A percentile compares a stretch with the other conserved stretches of the same genome.
These are phyloP conservation scores for Wickerhamomyces tratensis DNA, from an alignment of 805 yeast genomes.

Conservation along the genomic window DNA sequence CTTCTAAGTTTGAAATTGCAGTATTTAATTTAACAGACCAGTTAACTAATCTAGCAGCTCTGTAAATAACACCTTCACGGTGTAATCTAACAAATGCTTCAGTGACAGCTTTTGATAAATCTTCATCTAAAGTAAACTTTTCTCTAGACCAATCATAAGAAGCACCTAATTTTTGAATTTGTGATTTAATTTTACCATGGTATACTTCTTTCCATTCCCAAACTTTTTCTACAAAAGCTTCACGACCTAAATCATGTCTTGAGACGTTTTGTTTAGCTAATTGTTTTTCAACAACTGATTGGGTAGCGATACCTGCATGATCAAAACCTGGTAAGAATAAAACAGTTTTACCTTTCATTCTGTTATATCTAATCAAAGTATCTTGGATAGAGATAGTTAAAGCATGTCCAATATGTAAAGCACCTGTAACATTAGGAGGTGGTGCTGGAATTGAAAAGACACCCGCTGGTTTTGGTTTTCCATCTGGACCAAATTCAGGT, in stretches of 20 bases:
- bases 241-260: constrained; percentile 94
- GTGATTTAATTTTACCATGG: constrained; percentile 76
- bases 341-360: constrained; percentile 96
- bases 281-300: constrained; percentile 95
- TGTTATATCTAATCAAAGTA: constrained; percentile 81
- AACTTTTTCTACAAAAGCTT: constrained; percentile 74
- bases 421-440: constrained; percentile 98
- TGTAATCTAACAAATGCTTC: constrained; percentile 89
- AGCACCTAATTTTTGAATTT: constrained; percentile 83
- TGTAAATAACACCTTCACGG: constrained; percentile 91
- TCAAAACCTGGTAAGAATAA: constrained; percentile 94
- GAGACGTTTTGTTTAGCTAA: constrained; percentile 75
- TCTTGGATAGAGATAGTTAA: constrained; percentile 93
- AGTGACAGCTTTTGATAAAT: constrained; percentile 65
- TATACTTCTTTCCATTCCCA: constrained; percentile 99
- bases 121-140: constrained; percentile 84
- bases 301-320: constrained; percentile 99
- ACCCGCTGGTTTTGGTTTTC: constrained; percentile 74
- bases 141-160: constrained; percentile 96
- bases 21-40: constrained; percentile 96
- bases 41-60: constrained; percentile 88
- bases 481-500: constrained; percentile 74
- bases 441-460: constrained; percentile 92
- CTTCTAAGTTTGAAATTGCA: constrained; percentile 93
- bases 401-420: constrained; percentile 97